Evolutionary conservation across 2,329 filamentous ascomycete species (phyloP).

Genomic region (Aspergillus fumigatus): DNA sequence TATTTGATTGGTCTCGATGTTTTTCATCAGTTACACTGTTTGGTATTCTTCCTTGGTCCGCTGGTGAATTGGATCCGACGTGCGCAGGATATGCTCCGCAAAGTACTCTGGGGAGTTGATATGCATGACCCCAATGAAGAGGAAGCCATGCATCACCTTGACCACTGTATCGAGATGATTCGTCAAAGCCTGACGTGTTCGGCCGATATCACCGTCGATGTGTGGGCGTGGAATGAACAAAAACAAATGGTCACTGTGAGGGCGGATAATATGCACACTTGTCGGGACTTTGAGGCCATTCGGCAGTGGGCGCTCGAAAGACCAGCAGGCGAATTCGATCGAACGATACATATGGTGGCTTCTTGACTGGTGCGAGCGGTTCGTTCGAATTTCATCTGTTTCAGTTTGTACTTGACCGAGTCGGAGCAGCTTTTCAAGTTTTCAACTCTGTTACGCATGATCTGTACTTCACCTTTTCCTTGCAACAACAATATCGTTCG

Average conservation of each 20-base stretch:
- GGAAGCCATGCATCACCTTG: conserved; percentile 8
- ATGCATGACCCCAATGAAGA: background rate
- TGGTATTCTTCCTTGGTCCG: conserved; percentile 16
- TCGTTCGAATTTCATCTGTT: background rate
- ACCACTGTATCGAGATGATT: conserved; percentile 14
- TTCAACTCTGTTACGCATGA: too few relatives aligned
- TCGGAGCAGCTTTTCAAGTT: too few relatives aligned
- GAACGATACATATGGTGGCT: background rate
- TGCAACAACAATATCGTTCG: too few relatives aligned
- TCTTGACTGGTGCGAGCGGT: background rate
- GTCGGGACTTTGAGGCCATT: conserved; percentile 14
- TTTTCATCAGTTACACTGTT: conserved; percentile 22
- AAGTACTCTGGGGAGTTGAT: background rate
- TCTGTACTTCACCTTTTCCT: too few relatives aligned
- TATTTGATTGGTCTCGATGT: conserved; percentile 11
- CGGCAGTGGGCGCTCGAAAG: conserved; percentile 6
- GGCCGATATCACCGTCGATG: conserved; percentile 5
- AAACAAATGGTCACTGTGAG: background rate
- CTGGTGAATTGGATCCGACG: too few relatives aligned
- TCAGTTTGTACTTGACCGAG: too few relatives aligned
- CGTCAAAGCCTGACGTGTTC: conserved; percentile 17
- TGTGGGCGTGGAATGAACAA: conserved; percentile 7
- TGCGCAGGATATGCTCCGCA: background rate
- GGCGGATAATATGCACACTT: conserved; percentile 8
- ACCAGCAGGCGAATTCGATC: background rate